These are phyloP conservation scores for Isabelozyma heimii DNA, from an alignment of 805 yeast genomes.

Conservation along the genomic window DNA sequence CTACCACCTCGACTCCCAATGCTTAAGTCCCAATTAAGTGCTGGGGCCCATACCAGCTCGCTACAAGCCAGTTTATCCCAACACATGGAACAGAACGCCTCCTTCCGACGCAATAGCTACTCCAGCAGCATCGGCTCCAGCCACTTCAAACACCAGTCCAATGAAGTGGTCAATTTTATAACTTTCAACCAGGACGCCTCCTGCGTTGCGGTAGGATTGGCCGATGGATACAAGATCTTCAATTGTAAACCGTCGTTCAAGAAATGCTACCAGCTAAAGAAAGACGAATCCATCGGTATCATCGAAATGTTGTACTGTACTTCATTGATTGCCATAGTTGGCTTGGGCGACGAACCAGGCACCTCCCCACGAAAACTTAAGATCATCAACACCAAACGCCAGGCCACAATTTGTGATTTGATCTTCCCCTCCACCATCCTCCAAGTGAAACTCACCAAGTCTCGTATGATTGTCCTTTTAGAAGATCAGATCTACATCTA, in stretches of 20 bases:
- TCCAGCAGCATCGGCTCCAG: constrained; percentile 3
- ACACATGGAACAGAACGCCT: constrained; percentile 12
- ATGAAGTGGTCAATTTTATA: constrained; percentile 31
- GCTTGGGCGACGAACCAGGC: constrained; percentile 67
- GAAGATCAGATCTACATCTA: constrained; percentile 45
- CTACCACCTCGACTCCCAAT: background rate
- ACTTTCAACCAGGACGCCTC: constrained; percentile 85
- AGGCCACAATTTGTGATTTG: constrained; percentile 42
- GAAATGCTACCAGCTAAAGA: constrained; percentile 30
- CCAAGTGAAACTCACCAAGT: constrained; percentile 33
- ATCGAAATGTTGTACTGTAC: constrained; percentile 92
- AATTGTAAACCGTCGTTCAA: constrained; percentile 59
- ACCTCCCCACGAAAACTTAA: constrained; percentile 79
- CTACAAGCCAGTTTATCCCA: constrained; percentile 1
- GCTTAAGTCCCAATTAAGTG: constrained; percentile 6
- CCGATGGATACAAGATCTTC: constrained; percentile 66
- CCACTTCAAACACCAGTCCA: constrained; percentile 1
- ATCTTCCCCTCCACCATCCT: constrained; percentile 41
- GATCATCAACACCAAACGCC: constrained; percentile 78
- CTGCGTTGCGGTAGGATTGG: constrained; percentile 75
- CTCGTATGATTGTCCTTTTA: constrained; percentile 33
- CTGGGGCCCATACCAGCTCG: constrained; percentile 2
- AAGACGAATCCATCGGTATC: constrained; percentile 57
- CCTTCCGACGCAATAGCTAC: constrained; percentile 12
- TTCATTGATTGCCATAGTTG: constrained; percentile 80